Evolutionary conservation across 2,329 filamentous ascomycete genomes (phyloP).

Genomic region (Graphilbum fragrans): DNA sequence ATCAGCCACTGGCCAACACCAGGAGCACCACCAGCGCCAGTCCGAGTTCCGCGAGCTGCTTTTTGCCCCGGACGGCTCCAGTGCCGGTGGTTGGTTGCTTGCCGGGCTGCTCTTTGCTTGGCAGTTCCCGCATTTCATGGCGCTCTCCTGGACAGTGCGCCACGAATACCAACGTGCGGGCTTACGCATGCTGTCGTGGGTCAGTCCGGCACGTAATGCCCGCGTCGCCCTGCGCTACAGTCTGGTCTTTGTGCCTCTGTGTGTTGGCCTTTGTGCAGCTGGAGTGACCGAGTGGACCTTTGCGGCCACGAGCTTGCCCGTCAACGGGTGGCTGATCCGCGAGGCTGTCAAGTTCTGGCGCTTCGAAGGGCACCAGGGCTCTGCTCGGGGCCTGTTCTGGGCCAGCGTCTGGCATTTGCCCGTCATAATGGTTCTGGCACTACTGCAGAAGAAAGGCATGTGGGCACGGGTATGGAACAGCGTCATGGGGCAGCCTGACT

Average conservation of each 20-base stretch:
- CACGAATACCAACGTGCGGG: slow-evolving; percentile 72
- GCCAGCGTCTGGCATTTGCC: slow-evolving; percentile 95
- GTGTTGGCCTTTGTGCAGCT: slow-evolving; percentile 62
- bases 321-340: slow-evolving; percentile 76
- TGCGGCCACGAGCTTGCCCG: slow-evolving; percentile 63
- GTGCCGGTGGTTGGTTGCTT: slow-evolving; percentile 75
- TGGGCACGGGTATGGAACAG: slow-evolving; percentile 72
- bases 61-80: slow-evolving; percentile 49
- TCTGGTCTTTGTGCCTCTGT: slow-evolving; percentile 75
- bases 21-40: not conserved
- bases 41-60: slow-evolving; percentile 61
- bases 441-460: slow-evolving; percentile 87
- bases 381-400: slow-evolving; percentile 83
- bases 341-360: slow-evolving; percentile 77
- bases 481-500: slow-evolving; percentile 44
- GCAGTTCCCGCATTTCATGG: slow-evolving; percentile 99
- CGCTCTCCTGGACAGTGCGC: slow-evolving; percentile 75
- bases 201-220: slow-evolving; percentile 72
- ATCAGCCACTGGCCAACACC: slow-evolving; percentile 47
- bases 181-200: slow-evolving; percentile 69
- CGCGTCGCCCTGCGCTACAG: slow-evolving; percentile 84
- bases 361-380: slow-evolving; percentile 64
- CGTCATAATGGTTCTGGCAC: slow-evolving; percentile 75
- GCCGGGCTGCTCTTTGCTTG: slow-evolving; percentile 79
- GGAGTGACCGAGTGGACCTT: slow-evolving; percentile 82